Percentiles rank a stretch among this genome's conserved stretches.
Conservation (phyloP, 257 asterid species). For the Capsicum chinense region DNA sequence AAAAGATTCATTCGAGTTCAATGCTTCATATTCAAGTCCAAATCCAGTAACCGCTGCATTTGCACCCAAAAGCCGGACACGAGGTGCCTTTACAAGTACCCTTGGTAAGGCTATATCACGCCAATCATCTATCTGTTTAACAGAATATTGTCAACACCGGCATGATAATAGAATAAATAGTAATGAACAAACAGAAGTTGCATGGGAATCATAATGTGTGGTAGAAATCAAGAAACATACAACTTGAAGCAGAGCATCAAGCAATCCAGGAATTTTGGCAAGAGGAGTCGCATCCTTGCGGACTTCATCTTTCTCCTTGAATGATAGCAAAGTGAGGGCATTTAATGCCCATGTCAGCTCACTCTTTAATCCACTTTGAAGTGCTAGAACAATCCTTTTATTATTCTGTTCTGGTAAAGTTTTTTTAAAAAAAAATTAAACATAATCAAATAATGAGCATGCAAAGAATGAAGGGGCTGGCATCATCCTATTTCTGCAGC, state of each 20-base stretch:
- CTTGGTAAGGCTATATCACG: slow-evolving; percentile 92
- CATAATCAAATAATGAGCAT: background rate
- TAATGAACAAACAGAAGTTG: slow-evolving; percentile 1
- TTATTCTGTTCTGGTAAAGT: slow-evolving; percentile 80
- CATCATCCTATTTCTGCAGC: background rate
- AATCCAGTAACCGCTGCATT: slow-evolving; percentile 88
- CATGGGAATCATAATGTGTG: slow-evolving; percentile 9
- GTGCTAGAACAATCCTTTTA: slow-evolving; percentile 93
- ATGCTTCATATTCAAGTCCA: slow-evolving; percentile 73
- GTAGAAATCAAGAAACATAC: slow-evolving; percentile 54
- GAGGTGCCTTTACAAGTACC: slow-evolving; percentile 72
- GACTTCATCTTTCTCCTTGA: slow-evolving; percentile 96
- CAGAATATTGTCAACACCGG: slow-evolving; percentile 27
- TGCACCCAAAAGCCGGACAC: slow-evolving; percentile 72
- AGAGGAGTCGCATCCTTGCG: slow-evolving; percentile 96
- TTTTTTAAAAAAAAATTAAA: background rate
- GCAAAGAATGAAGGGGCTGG: background rate
- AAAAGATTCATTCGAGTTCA: slow-evolving; percentile 63
- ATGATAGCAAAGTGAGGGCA: slow-evolving; percentile 87
- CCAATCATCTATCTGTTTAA: slow-evolving; percentile 93
- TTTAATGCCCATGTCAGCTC: slow-evolving; percentile 97
- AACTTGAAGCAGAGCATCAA: slow-evolving; percentile 94
- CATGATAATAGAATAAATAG: slow-evolving; percentile 6
- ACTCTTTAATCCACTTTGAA: slow-evolving; percentile 97
- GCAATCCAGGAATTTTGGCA: slow-evolving; percentile 91